phyloP scores from a whole-genome alignment of 805 yeast genomes.

The Phaffomyces opuntiae region DNA sequence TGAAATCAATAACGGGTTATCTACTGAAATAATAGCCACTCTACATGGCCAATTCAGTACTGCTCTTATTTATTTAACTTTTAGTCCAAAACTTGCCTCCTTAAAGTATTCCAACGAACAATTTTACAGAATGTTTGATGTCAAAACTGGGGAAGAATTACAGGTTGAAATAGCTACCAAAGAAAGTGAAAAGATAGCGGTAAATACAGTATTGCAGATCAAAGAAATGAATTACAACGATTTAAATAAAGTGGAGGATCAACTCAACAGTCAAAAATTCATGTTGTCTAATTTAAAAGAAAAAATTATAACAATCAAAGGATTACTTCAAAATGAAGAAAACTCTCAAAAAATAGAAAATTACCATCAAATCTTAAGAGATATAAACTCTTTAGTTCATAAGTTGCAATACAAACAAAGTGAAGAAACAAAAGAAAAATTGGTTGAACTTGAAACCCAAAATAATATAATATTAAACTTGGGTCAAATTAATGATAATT shows the following conservation, averaged over 20 bases:
- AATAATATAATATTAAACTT: constrained; percentile 14
- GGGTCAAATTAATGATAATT: constrained; percentile 14
- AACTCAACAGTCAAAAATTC: constrained; percentile 6
- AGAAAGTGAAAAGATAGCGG: constrained; percentile 10
- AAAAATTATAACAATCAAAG: constrained; percentile 1
- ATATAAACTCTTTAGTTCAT: constrained; percentile 15
- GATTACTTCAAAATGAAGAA: neutral
- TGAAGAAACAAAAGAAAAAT: constrained; percentile 8
- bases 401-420: constrained; percentile 17
- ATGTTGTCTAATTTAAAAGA: constrained; percentile 4
- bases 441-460: constrained; percentile 19
- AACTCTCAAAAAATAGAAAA: neutral
- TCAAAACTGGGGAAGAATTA: constrained; percentile 2
- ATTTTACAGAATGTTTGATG: constrained; percentile 5
- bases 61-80: neutral
- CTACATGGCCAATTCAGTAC: neutral
- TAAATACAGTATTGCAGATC: constrained; percentile 7
- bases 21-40: neutral
- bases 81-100: constrained; percentile 5
- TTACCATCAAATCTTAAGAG: constrained; percentile 10
- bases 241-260: constrained; percentile 6
- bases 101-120: constrained; percentile 6
- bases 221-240: constrained; percentile 7
- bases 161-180: constrained; percentile 7
- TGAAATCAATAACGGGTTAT: neutral